Base-by-base conservation (phyloP, 1,139 yeast genomes). In the Casaregolazyma suthepensis region DNA sequence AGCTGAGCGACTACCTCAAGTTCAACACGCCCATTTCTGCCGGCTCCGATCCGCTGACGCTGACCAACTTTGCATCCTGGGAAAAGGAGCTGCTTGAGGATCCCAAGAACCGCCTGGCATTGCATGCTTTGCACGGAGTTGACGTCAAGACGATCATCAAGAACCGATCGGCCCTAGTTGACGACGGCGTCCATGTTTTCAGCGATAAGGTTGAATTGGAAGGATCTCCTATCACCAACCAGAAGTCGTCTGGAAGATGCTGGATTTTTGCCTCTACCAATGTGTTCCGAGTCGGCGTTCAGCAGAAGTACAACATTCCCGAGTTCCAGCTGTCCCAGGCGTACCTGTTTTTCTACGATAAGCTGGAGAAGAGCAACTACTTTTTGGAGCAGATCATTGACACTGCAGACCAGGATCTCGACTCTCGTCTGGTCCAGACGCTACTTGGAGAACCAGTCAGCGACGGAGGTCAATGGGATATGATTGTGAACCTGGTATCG, bases 381-480 rank as follows among this genome's bases (percentile, higher is more conserved):
- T 83, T 81, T 59, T 72, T 83, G 66, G 83, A 82, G 59, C 78
- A 80, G 59, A 70, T 81, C 52, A 69, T 81, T 54, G 85, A 81
- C 56, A 79, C 83, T 13, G 74, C 75, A 17, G 78, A 75, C 29
- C 77, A 78, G 62, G 77, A 73, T 1, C 71, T 82, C 59, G 87
- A 82, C 61, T 78, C 83, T 1, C 72, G 86, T 59, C 70, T 80
- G 54, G 75, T 80, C 46, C 76, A 74, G 59, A 75, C 71, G 55
- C 66, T 83, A 52, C 68, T 81, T 53, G 60, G 61, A 9, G 76
- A 74, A 50, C 85, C 87, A 13, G 79, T 80, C 56, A 74, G 78
- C 55, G 88, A 83, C 63, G 88, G 88, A 54, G 88, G 88, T 53
- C 87, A 83, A 69, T 83, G 86, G 85, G 87, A 82, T 64, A 80